These are phyloP conservation scores for Hypoxylon sp. DNA, from an alignment of 2,329 filamentous ascomycete genomes.

Conservation along the genomic window DNA sequence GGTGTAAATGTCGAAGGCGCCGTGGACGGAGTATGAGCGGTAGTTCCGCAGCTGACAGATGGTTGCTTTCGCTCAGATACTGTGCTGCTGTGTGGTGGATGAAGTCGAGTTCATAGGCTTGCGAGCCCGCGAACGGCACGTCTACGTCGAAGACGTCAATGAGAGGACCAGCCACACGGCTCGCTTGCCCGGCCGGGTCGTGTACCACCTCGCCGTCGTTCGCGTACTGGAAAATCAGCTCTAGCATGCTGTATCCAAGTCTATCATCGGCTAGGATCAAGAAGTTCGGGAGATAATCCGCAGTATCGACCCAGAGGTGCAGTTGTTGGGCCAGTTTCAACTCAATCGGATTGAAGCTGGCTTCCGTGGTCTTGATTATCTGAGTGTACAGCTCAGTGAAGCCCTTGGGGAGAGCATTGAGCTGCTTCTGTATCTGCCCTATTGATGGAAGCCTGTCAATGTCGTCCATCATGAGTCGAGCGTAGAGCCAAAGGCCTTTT, in stretches of 20 bases:
- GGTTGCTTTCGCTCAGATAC: constrained; percentile 31
- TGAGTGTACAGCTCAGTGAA: constrained; percentile 41
- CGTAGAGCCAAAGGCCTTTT: constrained; percentile 38
- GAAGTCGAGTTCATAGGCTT: constrained; percentile 36
- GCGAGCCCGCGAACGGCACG: constrained; percentile 1
- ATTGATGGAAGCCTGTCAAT: constrained; percentile 36
- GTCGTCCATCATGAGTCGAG: constrained; percentile 41
- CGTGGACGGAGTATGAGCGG: constrained; percentile 30
- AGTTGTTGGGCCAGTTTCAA: constrained; percentile 41
- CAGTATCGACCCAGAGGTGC: constrained; percentile 37
- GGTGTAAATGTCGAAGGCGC: constrained; percentile 35
- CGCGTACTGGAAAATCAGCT: constrained; percentile 39
- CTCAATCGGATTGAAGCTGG: constrained; percentile 29
- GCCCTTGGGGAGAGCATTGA: constrained; percentile 27
- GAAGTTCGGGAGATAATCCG: constrained; percentile 35
- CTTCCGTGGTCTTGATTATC: constrained; percentile 32
- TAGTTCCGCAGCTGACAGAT: constrained; percentile 22
- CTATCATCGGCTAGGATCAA: constrained; percentile 15
- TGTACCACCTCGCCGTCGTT: constrained; percentile 37
- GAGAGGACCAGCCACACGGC: constrained; percentile 31
- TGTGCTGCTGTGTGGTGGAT: constrained; percentile 39
- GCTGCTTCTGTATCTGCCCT: constrained; percentile 30
- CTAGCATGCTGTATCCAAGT: constrained; percentile 26
- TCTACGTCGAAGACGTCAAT: constrained; percentile 15
- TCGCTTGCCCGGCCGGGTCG: constrained; percentile 24